Base-by-base conservation (phyloP, 1,139 yeast species). In the Geotrichum fermentans region DNA sequence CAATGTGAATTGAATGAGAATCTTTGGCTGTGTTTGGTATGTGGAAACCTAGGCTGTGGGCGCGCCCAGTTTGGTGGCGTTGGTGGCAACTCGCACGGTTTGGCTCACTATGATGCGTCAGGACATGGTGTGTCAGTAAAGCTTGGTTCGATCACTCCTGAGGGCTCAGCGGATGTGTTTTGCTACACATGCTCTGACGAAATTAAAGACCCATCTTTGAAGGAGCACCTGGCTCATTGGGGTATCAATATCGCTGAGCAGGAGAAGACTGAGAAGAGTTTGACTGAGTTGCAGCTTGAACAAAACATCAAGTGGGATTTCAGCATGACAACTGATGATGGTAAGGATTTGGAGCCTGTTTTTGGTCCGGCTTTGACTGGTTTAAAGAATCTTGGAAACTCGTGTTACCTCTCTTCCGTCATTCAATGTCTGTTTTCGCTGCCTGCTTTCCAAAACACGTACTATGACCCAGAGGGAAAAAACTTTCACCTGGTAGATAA, bases 261-360 rank as follows among this genome's bases (percentile, higher is more conserved):
- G 4, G 71, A 70, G 21, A 73, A 74, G 54, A 86, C 95, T 0
- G 99, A 92, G 63, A 90, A 89, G 68, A 82, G 83, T 30, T 72
- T 94, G 61, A 79, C 90, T 2, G 98, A 92, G 63, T 69, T 92
- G 54, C 95, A 94, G 66, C 77, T 92, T 49, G 97, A 90, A 62
- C 97, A 90, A 63, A 92, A 92, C 64, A 64, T 88, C 68, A 84
- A 83, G 59, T 94, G 97, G 97, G 95, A 90, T 55, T 92, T 94
- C 65, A 79, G 80, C 53, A 78, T 90, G 77, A 82, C 82, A 29
- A 82, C 82, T 40, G 80, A 80, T 2, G 73, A 79, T 53, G 97
- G 97, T 20, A 78, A 77, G 40, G 75, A 76, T 43, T 69, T 86
- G 42, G 62, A 67, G 17, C 88, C 90, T 0, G 69, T 88, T 0